phyloP scores from a whole-genome alignment of 164 flowering plant genomes.

The Saururus chinensis region DNA sequence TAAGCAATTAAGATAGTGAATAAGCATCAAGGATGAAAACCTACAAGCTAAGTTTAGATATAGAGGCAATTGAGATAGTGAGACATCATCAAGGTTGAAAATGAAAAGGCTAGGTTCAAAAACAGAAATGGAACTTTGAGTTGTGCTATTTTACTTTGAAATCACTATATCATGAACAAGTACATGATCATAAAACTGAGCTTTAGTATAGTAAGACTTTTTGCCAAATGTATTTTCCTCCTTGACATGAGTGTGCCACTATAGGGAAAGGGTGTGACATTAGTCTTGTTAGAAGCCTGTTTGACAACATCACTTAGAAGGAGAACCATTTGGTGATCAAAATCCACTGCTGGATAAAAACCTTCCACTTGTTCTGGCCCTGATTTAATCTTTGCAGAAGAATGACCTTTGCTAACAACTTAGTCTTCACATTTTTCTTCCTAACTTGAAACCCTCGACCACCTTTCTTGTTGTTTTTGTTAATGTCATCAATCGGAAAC shows the following conservation, averaged over 20 bases:
- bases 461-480: too few relatives aligned
- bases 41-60: too few relatives aligned
- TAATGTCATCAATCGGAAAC: too few relatives aligned
- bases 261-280: slow-evolving; percentile 6
- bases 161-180: slow-evolving; percentile 21
- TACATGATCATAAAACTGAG: slow-evolving; percentile 29
- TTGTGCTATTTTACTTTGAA: slow-evolving; percentile 20
- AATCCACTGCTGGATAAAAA: slow-evolving; percentile 24
- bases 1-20: too few relatives aligned
- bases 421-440: too few relatives aligned
- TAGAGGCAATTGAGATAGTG: too few relatives aligned
- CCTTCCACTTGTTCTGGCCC: slow-evolving; percentile 35
- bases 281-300: slow-evolving; percentile 26
- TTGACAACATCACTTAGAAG: slow-evolving; percentile 31
- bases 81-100: too few relatives aligned
- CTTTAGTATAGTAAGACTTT: slow-evolving; percentile 25
- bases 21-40: too few relatives aligned
- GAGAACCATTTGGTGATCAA: slow-evolving; percentile 22
- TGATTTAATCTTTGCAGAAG: slow-evolving; percentile 27
- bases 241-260: slow-evolving; percentile 23
- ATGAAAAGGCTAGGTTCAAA: too few relatives aligned
- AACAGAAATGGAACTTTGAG: slow-evolving; percentile 24
- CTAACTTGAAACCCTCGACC: too few relatives aligned
- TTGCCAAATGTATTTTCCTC: slow-evolving; percentile 31
- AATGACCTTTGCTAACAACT: too few relatives aligned